Evolutionary conservation across 108 stramenopile genomes (phyloP).

Genomic region (Licmophora abbreviata): DNA sequence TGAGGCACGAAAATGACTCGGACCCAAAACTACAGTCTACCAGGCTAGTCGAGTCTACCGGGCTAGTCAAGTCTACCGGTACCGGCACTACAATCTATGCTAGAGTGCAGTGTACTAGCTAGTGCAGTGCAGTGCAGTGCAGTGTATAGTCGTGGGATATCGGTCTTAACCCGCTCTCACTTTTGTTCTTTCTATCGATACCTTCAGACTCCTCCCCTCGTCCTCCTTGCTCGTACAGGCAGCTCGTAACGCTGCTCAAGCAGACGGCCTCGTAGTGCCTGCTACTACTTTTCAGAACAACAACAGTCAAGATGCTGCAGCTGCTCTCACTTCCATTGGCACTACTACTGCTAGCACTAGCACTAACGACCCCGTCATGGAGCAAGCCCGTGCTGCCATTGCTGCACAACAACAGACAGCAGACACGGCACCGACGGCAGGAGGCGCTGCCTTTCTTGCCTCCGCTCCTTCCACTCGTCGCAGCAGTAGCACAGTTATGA

Average conservation of each 20-base stretch:
- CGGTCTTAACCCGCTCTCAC: too few relatives aligned
- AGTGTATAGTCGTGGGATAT: too few relatives aligned
- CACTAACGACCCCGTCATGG: slow-evolving; percentile 4
- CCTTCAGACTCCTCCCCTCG: slow-evolving; percentile 18
- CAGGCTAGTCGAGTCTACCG: too few relatives aligned
- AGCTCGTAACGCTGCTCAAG: slow-evolving; percentile 54
- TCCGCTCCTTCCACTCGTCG: too few relatives aligned
- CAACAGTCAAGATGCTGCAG: slow-evolving; percentile 2
- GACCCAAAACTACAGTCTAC: too few relatives aligned
- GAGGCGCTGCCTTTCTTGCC: slow-evolving; percentile 11
- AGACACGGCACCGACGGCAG: slow-evolving; percentile 8
- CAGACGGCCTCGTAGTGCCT: slow-evolving; percentile 38
- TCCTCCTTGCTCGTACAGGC: slow-evolving; percentile 60
- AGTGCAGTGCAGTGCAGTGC: too few relatives aligned
- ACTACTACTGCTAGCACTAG: slow-evolving; percentile 1
- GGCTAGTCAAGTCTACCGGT: too few relatives aligned
- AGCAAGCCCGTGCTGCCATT: slow-evolving; percentile 2
- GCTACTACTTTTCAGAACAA: too few relatives aligned
- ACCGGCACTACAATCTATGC: too few relatives aligned
- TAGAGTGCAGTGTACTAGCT: too few relatives aligned
- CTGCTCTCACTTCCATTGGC: background rate
- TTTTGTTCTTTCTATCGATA: too few relatives aligned
- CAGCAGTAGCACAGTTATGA: background rate
- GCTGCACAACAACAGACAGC: slow-evolving; percentile 5
- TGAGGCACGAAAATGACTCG: too few relatives aligned